These are phyloP conservation scores for Rubus idaeus DNA, from an alignment of 306 rosid species.

Conservation along the genomic window DNA sequence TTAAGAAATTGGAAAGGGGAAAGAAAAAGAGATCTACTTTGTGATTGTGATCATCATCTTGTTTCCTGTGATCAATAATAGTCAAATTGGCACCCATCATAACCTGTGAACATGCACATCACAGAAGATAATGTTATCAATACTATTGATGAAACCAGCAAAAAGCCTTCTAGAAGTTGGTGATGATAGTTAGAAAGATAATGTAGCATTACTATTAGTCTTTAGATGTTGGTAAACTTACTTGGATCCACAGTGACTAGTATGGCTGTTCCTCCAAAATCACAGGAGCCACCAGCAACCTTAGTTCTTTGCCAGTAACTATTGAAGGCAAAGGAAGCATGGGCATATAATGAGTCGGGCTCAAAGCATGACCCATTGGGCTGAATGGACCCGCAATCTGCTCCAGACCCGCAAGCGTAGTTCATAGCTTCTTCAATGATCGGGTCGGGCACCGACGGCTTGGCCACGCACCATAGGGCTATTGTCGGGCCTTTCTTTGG, in stretches of 20 bases:
- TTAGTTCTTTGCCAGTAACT: constrained; percentile 83
- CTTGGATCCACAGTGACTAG: constrained; percentile 86
- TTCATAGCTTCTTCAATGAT: constrained; percentile 90
- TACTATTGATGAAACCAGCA: background rate
- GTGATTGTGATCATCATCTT: background rate
- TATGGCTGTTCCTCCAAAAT: constrained; percentile 87
- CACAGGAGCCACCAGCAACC: constrained; percentile 73
- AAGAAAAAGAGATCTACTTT: background rate
- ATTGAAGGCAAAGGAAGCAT: constrained; percentile 90
- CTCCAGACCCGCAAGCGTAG: constrained; percentile 90
- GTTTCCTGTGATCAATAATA: constrained; percentile 25
- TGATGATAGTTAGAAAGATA: background rate
- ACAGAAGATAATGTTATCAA: constrained; percentile 1
- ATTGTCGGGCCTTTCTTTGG: constrained; percentile 35
- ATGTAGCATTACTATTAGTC: background rate
- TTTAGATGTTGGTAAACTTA: constrained; percentile 16
- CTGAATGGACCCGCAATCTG: constrained; percentile 63
- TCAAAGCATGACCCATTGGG: constrained; percentile 73
- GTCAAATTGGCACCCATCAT: constrained; percentile 58
- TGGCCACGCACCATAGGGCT: constrained; percentile 89
- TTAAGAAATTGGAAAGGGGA: background rate
- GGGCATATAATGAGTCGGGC: constrained; percentile 64
- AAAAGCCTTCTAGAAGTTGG: background rate
- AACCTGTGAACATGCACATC: constrained; percentile 40
- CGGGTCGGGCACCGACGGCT: constrained; percentile 96